Evolutionary conservation across 2,329 filamentous ascomycete genomes (phyloP).

Genomic region (Ophiostoma sp.): DNA sequence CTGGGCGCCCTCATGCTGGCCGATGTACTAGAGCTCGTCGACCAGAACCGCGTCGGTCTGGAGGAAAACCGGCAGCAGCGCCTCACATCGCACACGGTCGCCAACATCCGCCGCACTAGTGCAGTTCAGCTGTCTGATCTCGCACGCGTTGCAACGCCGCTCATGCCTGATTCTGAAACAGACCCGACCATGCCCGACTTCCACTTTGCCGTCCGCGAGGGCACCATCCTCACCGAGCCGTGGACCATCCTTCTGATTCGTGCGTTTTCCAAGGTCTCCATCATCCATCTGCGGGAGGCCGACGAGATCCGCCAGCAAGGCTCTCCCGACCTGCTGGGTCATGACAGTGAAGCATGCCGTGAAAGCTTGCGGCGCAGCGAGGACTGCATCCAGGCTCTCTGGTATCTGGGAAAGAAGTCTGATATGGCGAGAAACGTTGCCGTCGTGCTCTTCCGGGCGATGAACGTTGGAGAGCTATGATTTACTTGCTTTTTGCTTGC

Average conservation of each 20-base stretch:
- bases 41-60: conserved; percentile 36
- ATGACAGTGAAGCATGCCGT: conserved; percentile 27
- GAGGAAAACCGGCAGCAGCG: conserved; percentile 32
- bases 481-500: background rate
- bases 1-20: conserved; percentile 51
- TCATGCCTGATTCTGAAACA: conserved; percentile 15
- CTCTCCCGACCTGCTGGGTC: conserved; percentile 29
- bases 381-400: conserved; percentile 49
- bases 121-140: conserved; percentile 45
- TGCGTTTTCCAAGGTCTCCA: conserved; percentile 46
- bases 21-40: conserved; percentile 49
- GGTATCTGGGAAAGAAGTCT: conserved; percentile 52
- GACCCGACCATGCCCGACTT: conserved; percentile 39
- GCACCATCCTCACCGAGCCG: conserved; percentile 54
- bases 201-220: conserved; percentile 50
- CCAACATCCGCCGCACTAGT: conserved; percentile 41
- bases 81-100: conserved; percentile 34
- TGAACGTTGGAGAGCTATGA: conserved; percentile 34
- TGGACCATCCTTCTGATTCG: conserved; percentile 54
- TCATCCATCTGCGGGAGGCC: conserved; percentile 36
- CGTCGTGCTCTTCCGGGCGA: conserved; percentile 64
- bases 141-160: conserved; percentile 41
- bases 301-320: conserved; percentile 32
- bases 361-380: conserved; percentile 39
- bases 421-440: conserved; percentile 42